A percentile compares a stretch with the other conserved stretches of the same genome.
phyloP scores from a whole-genome alignment of 2,329 filamentous ascomycete genomes.

The Leptodontidium sp. region DNA sequence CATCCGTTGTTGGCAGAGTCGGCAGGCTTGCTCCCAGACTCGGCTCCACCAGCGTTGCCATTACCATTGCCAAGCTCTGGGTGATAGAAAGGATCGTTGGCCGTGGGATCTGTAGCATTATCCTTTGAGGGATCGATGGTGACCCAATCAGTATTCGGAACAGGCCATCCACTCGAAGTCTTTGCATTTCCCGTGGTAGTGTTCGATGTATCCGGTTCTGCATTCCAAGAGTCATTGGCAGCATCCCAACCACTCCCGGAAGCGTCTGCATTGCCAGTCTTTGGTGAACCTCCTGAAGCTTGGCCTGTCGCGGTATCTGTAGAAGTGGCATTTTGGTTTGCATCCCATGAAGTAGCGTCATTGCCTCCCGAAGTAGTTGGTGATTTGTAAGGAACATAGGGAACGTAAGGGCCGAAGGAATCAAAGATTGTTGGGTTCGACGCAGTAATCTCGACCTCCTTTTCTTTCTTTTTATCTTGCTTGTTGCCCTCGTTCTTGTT shows the following conservation, averaged over 20 bases:
- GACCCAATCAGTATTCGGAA: background rate
- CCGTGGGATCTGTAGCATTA: background rate
- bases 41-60: background rate
- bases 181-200: background rate
- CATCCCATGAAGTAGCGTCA: background rate
- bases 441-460: background rate
- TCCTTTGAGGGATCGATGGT: background rate
- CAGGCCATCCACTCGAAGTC: background rate
- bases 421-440: background rate
- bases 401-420: too few relatives aligned
- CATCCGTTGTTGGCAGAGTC: background rate
- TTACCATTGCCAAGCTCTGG: background rate
- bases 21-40: background rate
- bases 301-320: background rate
- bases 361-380: background rate
- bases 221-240: background rate
- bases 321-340: background rate
- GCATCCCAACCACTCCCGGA: slow-evolving; percentile 16
- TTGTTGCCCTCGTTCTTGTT: slow-evolving; percentile 9
- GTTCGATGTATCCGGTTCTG: background rate
- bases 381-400: slow-evolving; percentile 10
- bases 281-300: background rate
- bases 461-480: slow-evolving; percentile 5
- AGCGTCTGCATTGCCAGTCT: background rate
- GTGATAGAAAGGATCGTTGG: background rate